Evolutionary conservation across 768 basidiomycete species (phyloP), one percentile per base, ranked within the genome.

Genomic region (Lentinula guzmanii): DNA sequence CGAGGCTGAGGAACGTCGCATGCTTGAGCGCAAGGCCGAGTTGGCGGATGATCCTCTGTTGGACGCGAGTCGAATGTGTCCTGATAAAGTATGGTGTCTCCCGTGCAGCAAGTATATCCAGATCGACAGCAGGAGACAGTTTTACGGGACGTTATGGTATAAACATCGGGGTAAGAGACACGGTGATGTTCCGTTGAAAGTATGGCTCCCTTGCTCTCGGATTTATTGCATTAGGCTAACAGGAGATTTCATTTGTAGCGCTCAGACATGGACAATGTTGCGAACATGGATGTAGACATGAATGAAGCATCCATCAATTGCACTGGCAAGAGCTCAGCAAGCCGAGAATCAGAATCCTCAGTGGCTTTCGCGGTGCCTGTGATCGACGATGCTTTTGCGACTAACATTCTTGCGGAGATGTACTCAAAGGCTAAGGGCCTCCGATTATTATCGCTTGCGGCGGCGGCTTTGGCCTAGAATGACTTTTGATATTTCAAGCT

Each of bases 111-210:
- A 56, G 24, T 42, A 56, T 28, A 43, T 56, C 55, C 55, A 42
- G 11, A 56, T 56, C 41, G 55, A 56, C 16, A 56, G 55, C 21
- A 56, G 55, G 55, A 41, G 55, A 16, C 55, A 56, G 15, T 56
- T 41, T 24, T 56, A 56, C 41, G 55, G 41, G 24, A 56, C 55
- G 2, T 28, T 56, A n/a, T 56, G 55, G 55, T 56, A 41, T 24
- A 56, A 56, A 43, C 55, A 56, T 31, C 55, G 55, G 21, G 41
- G 55, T 7, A 56, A 56, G 55, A 56, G 55, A 42, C 55, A 56
- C 18, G 18, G 37, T 24, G 52, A 37, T 35, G 52, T 54, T 7
- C 52, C 52, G 7, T 35, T 39, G 34, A 54, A 54, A 24, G 55
- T 43, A 9, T 21, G 55, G n/a, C 21, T n/a, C 10, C 5, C 11